Percentiles rank a stretch among this genome's conserved stretches.
These are phyloP conservation scores for Amanita jacksonii DNA, from an alignment of 768 basidiomycete genomes.

Conservation along the genomic window DNA sequence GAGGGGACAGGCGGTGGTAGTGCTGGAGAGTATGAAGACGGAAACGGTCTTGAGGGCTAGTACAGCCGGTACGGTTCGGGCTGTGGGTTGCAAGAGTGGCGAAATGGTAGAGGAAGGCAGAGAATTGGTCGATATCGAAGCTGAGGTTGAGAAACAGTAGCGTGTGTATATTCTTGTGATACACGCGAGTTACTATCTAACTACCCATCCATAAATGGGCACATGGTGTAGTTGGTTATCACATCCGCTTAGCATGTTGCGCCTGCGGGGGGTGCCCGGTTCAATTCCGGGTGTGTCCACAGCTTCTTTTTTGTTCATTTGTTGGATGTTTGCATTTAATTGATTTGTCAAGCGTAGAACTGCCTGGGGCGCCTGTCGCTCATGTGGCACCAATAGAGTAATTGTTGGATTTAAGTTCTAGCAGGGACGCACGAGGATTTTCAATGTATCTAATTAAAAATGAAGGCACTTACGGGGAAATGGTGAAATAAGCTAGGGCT, in stretches of 20 bases:
- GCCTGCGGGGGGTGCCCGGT: conserved; percentile 10
- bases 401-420: too few species aligned
- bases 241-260: conserved; percentile 11
- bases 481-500: too few species aligned
- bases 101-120: conserved; percentile 88
- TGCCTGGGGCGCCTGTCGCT: too few species aligned
- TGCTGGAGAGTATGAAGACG: conserved; percentile 97
- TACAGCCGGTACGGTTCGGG: conserved; percentile 55
- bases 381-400: too few species aligned
- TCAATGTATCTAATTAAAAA: too few species aligned
- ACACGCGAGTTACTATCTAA: neutral
- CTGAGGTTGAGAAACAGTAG: conserved; percentile 17
- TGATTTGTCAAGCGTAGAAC: too few species aligned
- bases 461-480: too few species aligned
- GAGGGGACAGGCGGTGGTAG: conserved; percentile 71
- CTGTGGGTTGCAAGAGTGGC: conserved; percentile 71
- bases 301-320: conserved; percentile 1
- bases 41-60: conserved; percentile 80
- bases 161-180: neutral
- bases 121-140: conserved; percentile 64
- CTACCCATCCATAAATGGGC: neutral
- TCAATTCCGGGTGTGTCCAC: conserved; percentile 12
- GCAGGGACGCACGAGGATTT: too few species aligned
- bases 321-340: too few species aligned
- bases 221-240: conserved; percentile 11